Evolutionary conservation across 208 protist genomes (phyloP), one percentile per base, ranked within the genome.

Genomic region (Blechomonas ayalai): DNA sequence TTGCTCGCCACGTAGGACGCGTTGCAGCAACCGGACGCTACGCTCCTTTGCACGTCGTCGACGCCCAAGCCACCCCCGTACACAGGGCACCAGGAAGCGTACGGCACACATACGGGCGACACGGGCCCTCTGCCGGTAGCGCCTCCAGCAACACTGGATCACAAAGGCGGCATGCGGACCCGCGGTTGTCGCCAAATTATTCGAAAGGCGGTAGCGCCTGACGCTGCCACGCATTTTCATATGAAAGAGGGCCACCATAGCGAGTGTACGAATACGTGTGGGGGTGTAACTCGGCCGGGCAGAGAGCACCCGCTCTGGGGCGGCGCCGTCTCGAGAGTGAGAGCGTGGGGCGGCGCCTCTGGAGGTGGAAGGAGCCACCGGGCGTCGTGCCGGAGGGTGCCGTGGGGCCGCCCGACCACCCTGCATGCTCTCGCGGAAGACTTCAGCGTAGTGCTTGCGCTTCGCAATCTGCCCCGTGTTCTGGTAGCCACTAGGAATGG

Each of bases 101-200:
- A 57, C 42, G 15, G 74, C 67, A 20, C 37, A 57, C 18, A 29
- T 38, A 26, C 54, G 39, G 3, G 36, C 39, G 12, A 87, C 48
- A 18, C 82, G 61, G 25, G 59, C 49, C 7, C 58, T 53, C 59
- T 78, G 77, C 42, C 38, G 38, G 20, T 46, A 51, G 12, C 60
- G 55, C 13, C 82, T 64, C 75, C 77, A 91, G 39, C 36, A 32
- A 26, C 70, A 82, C 67, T 87, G 74, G 46, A 91, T 77, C 19
- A 52, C 32, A 52, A 65, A 87, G 4, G 74, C 77, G 2, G 82
- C 82, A 8, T 34, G 57, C 9, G 76, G 75, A 23, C 65, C 72
- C n/a, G 57, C 55, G 15, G 75, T 47, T 5, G 41, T 62, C 16
- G 69, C 63, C 34, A 62, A 47, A 10, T 20, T 24, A 20, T 68